Evolutionary conservation across 306 rosid genomes (phyloP).

Genomic region (Pterocarpus macrocarpus): DNA sequence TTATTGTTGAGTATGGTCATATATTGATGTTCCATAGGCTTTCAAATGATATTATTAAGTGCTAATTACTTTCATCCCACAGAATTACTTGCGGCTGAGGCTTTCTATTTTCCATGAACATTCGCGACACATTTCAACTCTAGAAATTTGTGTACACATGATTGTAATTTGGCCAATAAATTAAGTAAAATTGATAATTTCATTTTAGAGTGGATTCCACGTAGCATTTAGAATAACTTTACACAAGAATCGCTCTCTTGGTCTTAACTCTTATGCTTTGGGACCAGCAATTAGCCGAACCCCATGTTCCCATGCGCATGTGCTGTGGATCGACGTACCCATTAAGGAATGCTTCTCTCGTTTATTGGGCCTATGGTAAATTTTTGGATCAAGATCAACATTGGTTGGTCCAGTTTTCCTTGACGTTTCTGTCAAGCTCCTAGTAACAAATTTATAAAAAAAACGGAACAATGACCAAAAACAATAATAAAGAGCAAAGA

Average conservation of each 20-base stretch:
- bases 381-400: conserved; percentile 32
- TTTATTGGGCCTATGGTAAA: conserved; percentile 35
- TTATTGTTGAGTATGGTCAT: background rate
- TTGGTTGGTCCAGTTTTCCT: conserved; percentile 19
- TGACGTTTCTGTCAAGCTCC: background rate
- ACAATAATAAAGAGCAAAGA: background rate
- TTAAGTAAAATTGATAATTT: background rate
- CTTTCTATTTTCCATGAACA: background rate
- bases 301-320: conserved; percentile 16
- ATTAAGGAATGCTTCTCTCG: conserved; percentile 13
- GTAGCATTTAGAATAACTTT: background rate
- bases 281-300: background rate
- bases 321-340: conserved; percentile 30
- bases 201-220: background rate
- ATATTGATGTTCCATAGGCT: background rate
- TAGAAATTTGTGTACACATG: background rate
- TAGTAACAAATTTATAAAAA: background rate
- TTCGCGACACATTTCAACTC: background rate
- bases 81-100: background rate
- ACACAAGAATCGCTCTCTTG: background rate
- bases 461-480: background rate
- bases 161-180: background rate
- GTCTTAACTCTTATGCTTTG: background rate
- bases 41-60: background rate
- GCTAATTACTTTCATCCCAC: background rate